Base-by-base conservation (phyloP, 1,139 yeast species). In the Kluyveromyces marxianus region DNA sequence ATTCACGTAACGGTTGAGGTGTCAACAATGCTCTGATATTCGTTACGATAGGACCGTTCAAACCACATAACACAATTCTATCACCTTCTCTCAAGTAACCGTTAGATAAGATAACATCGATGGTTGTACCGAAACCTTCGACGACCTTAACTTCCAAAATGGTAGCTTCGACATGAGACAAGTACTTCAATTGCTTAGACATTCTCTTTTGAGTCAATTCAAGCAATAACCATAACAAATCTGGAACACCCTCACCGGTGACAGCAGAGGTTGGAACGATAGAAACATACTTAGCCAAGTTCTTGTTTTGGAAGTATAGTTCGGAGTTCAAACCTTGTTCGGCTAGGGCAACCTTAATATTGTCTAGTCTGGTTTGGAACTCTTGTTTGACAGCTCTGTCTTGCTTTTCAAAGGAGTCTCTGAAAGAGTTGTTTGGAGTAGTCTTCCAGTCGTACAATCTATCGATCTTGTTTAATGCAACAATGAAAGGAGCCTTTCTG, bases 201-300 rank as follows among this genome's bases (percentile, higher is more conserved):
- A 94, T 94, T 75, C 98, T 84, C 81, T 88, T 85, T 71, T 94
- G 97, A 26, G 98, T 92, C 62, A 94, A 78, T 68, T 92, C 97
- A 59, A 94, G 77, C 64, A 94, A 76, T 67, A 94, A 78, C 92
- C 96, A 90, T 64, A 94, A 80, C 71, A 94, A 77, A 79, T 94
- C 99, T 41, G 99, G 98, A 58, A 94, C 94, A 83, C 99, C 99
- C 71, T 94, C 99, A 68, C 98, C 99, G 29, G 97, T 90, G 42
- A 90, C 95, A 48, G 99, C 98, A 51, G 97, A 90, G 10, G 98
- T 92, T 57, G 99, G 98, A 46, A 94, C 96, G 60, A 94, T 83
- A 35, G 97, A 89, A 49, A 94, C 98, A 62, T 83, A 87, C 67
- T 87, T 87, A 49, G 97, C 72, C 77, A 92, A 74, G 71, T 90